A percentile compares a stretch with the other conserved stretches of the same genome.
Evolutionary conservation across 768 basidiomycete species (phyloP).

Genomic region (Obba rivulosa): DNA sequence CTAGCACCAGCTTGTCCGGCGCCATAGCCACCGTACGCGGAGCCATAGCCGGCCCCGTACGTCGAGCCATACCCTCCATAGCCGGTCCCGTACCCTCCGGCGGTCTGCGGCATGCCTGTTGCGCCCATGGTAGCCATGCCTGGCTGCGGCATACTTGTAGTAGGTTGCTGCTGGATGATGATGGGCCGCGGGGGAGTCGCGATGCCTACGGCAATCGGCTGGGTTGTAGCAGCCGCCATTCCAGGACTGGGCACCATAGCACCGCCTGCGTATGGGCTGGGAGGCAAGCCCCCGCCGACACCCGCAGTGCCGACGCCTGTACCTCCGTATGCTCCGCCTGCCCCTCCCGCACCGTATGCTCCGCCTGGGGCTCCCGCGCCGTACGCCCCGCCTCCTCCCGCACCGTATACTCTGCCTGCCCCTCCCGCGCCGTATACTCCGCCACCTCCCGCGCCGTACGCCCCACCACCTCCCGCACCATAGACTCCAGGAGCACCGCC

Average conservation of each 20-base stretch:
- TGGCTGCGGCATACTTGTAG: too few relatives aligned
- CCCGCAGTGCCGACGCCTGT: background rate
- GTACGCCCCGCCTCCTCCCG: background rate
- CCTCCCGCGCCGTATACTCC: background rate
- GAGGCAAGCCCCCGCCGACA: background rate
- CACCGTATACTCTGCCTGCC: background rate
- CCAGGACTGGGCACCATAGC: background rate
- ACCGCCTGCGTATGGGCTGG: background rate
- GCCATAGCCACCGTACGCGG: too few relatives aligned
- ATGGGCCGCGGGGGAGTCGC: too few relatives aligned
- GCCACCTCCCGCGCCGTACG: background rate
- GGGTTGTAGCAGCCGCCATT: too few relatives aligned
- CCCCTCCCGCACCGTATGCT: background rate
- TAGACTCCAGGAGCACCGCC: background rate
- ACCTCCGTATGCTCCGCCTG: background rate
- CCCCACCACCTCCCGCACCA: background rate
- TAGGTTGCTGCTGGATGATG: too few relatives aligned
- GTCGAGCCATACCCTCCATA: background rate
- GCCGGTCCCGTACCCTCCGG: background rate
- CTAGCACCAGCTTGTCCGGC: too few relatives aligned
- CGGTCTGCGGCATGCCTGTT: background rate
- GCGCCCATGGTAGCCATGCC: background rate
- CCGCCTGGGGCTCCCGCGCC: background rate
- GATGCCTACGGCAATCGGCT: too few relatives aligned
- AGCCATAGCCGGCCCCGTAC: constrained; percentile 3